Evolutionary conservation across 1,284 basidiomycete species (phyloP).

Genomic region (Rhodotorula sp.): DNA sequence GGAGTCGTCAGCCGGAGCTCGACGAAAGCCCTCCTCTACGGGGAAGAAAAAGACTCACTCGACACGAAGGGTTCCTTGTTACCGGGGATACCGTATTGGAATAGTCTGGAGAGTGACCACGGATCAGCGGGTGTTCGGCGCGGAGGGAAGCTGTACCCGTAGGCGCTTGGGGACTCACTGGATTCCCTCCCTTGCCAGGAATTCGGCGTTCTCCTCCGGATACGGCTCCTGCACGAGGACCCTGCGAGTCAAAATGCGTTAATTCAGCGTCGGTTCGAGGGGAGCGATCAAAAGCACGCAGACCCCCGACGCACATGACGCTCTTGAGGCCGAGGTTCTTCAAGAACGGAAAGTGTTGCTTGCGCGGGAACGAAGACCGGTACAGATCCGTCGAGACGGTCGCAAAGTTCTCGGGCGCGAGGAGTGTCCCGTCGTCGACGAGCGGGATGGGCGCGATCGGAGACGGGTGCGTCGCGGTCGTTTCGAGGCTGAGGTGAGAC

Average conservation of each 20-base stretch:
- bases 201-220: slow-evolving; percentile 56
- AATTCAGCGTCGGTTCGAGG: background rate
- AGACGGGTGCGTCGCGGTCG: background rate
- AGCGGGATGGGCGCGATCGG: background rate
- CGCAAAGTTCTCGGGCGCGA: slow-evolving; percentile 53
- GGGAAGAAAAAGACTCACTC: slow-evolving; percentile 41
- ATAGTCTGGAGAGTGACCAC: slow-evolving; percentile 45
- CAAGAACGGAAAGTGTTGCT: slow-evolving; percentile 57
- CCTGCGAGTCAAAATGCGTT: slow-evolving; percentile 13
- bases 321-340: slow-evolving; percentile 56
- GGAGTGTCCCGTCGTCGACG: slow-evolving; percentile 42
- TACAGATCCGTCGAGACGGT: slow-evolving; percentile 55
- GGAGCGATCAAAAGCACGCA: background rate
- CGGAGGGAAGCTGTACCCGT: background rate
- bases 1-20: background rate
- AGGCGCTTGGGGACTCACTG: slow-evolving; percentile 31
- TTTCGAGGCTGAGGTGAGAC: background rate
- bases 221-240: slow-evolving; percentile 58
- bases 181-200: slow-evolving; percentile 51
- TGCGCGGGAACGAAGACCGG: slow-evolving; percentile 55
- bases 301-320: slow-evolving; percentile 51
- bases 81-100: slow-evolving; percentile 58
- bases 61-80: slow-evolving; percentile 58
- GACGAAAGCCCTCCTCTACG: no score
- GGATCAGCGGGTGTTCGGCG: background rate